A percentile compares a stretch with the other conserved stretches of the same genome.
These are phyloP conservation scores for Sporothrix euskadiensis DNA, from an alignment of 2,329 filamentous ascomycete genomes.

Conservation along the genomic window DNA sequence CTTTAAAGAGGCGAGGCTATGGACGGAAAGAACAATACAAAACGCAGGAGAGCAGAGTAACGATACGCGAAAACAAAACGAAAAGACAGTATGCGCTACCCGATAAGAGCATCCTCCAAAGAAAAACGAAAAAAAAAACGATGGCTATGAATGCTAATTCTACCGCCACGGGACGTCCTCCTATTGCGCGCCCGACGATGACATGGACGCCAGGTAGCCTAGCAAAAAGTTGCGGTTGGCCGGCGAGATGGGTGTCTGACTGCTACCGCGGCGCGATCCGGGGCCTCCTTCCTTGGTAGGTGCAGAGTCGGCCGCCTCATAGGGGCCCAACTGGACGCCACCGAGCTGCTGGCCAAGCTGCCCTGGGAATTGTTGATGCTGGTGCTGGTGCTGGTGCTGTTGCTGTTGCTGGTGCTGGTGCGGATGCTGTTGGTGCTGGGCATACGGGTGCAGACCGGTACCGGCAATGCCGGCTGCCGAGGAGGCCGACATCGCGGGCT, in stretches of 20 bases:
- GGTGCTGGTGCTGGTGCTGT: neutral
- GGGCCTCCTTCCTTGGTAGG: constrained; percentile 33
- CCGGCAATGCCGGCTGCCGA: neutral
- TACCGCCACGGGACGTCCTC: too few relatives aligned
- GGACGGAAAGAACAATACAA: neutral
- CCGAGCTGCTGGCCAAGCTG: neutral
- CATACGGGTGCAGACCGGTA: constrained; percentile 12
- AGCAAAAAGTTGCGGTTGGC: constrained; percentile 76
- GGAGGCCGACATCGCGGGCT: neutral
- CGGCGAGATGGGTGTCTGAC: constrained; percentile 61
- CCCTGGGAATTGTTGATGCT: neutral
- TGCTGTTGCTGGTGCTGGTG: neutral
- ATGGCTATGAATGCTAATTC: too few relatives aligned
- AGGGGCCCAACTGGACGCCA: neutral
- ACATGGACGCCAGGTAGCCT: constrained; percentile 66
- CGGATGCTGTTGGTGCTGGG: neutral
- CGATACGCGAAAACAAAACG: neutral
- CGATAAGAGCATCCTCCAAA: neutral
- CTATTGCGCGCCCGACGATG: constrained; percentile 36
- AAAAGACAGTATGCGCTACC: neutral
- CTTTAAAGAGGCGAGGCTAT: constrained; percentile 22
- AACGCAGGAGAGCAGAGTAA: neutral
- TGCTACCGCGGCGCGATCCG: constrained; percentile 48
- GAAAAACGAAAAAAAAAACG: too few relatives aligned
- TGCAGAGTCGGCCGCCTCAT: constrained; percentile 27